Conservation (phyloP, 805 yeast species). For the Saccharomyces eubayanus region DNA sequence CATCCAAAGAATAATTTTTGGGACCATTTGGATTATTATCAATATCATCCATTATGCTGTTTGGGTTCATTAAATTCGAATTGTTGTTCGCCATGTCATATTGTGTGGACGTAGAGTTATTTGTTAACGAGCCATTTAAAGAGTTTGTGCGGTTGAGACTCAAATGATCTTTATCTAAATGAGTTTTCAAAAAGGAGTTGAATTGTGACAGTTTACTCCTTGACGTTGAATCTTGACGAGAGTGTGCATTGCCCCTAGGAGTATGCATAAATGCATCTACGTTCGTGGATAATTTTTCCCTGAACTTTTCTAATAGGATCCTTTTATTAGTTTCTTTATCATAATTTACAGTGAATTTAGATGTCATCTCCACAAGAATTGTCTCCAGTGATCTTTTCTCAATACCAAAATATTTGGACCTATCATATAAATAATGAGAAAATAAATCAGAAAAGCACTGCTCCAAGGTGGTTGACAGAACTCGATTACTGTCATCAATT, state of each 20-base stretch:
- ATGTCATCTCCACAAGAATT: slow-evolving; percentile 27
- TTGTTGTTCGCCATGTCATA: not conserved
- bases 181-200: slow-evolving; percentile 49
- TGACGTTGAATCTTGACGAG: slow-evolving; percentile 8
- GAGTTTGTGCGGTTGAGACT: slow-evolving; percentile 18
- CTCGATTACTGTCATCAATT: slow-evolving; percentile 34
- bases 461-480: slow-evolving; percentile 47
- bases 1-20: slow-evolving; percentile 29
- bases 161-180: slow-evolving; percentile 38
- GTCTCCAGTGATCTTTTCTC: slow-evolving; percentile 62
- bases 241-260: not conserved
- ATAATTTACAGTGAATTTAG: slow-evolving; percentile 27
- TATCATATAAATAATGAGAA: slow-evolving; percentile 56
- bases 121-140: not conserved
- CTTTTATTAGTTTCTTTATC: slow-evolving; percentile 27
- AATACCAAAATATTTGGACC: slow-evolving; percentile 51
- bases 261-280: not conserved
- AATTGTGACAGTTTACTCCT: slow-evolving; percentile 42
- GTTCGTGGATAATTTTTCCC: slow-evolving; percentile 13
- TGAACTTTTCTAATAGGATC: slow-evolving; percentile 24
- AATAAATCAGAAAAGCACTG: slow-evolving; percentile 68
- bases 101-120: not conserved
- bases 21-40: not conserved
- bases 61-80: not conserved
- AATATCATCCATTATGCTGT: not conserved